A percentile compares a stretch with the other conserved stretches of the same genome.
Conservation (phyloP, 192 early-diverging fungal species). For the Chytriomyces hyalinus region DNA sequence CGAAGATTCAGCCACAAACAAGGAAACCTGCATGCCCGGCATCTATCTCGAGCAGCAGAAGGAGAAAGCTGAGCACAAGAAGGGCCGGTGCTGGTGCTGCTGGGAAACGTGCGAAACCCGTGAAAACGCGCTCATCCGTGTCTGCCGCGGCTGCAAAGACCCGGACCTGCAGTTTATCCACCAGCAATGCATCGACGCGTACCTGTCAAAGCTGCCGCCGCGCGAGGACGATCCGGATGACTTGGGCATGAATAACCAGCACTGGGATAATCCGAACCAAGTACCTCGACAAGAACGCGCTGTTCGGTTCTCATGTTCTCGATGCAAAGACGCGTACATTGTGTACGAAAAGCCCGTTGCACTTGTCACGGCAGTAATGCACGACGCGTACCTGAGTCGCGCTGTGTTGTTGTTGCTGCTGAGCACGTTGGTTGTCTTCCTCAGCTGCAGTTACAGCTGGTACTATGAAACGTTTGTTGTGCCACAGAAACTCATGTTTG, state of each 20-base stretch:
- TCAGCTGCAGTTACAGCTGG: neutral
- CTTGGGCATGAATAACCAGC: neutral
- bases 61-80: neutral
- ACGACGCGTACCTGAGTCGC: neutral
- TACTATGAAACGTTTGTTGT: neutral
- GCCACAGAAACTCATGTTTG: neutral
- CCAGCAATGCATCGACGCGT: slow-evolving; percentile 42
- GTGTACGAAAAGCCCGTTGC: neutral
- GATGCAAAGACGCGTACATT: neutral
- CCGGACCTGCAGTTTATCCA: slow-evolving; percentile 44
- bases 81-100: slow-evolving; percentile 35
- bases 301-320: neutral
- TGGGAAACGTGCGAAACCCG: slow-evolving; percentile 27
- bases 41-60: neutral
- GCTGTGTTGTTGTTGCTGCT: neutral
- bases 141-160: slow-evolving; percentile 42
- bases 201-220: slow-evolving; percentile 32
- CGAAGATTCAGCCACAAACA: neutral
- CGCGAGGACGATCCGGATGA: neutral
- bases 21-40: neutral
- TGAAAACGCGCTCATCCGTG: slow-evolving; percentile 33
- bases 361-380: neutral
- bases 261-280: neutral
- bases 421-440: neutral
- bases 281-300: neutral